Evolutionary conservation across 306 rosid species (phyloP).

Genomic region (Hippophae rhamnoides): DNA sequence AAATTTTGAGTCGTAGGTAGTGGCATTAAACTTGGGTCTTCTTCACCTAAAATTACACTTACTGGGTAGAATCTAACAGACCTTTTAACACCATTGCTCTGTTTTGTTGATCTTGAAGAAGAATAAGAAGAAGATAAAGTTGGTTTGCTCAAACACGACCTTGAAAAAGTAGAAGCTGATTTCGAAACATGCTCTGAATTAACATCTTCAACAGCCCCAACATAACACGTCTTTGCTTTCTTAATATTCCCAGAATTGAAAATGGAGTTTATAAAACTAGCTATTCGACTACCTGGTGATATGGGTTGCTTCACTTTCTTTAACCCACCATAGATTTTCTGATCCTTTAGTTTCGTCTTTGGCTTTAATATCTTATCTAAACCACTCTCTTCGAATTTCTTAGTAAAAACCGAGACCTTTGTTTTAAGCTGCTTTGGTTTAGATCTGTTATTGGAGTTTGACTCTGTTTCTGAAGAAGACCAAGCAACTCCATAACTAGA

Average conservation of each 20-base stretch:
- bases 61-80: slow-evolving; percentile 49
- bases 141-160: slow-evolving; percentile 48
- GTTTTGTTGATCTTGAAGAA: slow-evolving; percentile 29
- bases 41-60: slow-evolving; percentile 43
- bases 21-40: slow-evolving; percentile 36
- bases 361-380: slow-evolving; percentile 21
- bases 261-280: slow-evolving; percentile 46
- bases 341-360: slow-evolving; percentile 36
- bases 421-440: slow-evolving; percentile 18
- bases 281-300: slow-evolving; percentile 52
- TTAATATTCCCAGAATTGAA: slow-evolving; percentile 56
- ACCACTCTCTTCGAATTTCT: slow-evolving; percentile 6
- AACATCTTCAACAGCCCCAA: slow-evolving; percentile 60
- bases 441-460: slow-evolving; percentile 21
- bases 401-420: slow-evolving; percentile 6
- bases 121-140: neutral
- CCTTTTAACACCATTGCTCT: slow-evolving; percentile 36
- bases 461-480: slow-evolving; percentile 59
- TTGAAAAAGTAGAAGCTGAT: slow-evolving; percentile 37
- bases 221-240: slow-evolving; percentile 70
- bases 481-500: slow-evolving; percentile 53
- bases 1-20: slow-evolving; percentile 23
- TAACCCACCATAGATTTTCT: slow-evolving; percentile 48
- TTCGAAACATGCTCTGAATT: slow-evolving; percentile 36
- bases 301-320: slow-evolving; percentile 73